These are phyloP conservation scores for Amanita rimosa DNA, from an alignment of 768 basidiomycete species.

Conservation along the genomic window DNA sequence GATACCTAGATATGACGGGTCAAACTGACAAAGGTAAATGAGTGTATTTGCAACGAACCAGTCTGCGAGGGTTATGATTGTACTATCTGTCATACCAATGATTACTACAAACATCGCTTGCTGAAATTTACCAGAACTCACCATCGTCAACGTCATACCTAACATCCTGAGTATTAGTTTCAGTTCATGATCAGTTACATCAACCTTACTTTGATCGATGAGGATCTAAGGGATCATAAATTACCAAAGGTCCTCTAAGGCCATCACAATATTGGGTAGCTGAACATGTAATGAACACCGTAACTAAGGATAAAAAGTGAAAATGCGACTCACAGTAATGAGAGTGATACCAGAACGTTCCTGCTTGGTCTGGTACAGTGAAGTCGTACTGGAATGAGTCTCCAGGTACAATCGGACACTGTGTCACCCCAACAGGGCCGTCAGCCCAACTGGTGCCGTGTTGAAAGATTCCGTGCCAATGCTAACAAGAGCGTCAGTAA, in stretches of 20 bases:
- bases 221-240: constrained; percentile 29
- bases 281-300: not conserved
- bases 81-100: constrained; percentile 18
- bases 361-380: constrained; percentile 23
- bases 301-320: not conserved
- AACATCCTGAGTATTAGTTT: not conserved
- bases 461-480: constrained; percentile 23
- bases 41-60: constrained; percentile 17
- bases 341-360: constrained; percentile 33
- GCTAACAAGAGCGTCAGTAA: constrained; percentile 8
- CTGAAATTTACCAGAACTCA: constrained; percentile 6
- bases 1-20: constrained; percentile 15
- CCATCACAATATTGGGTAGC: constrained; percentile 40
- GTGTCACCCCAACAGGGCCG: constrained; percentile 22
- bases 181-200: not conserved
- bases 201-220: constrained; percentile 18
- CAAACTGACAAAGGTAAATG: not conserved
- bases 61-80: constrained; percentile 30
- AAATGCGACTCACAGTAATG: constrained; percentile 7
- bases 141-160: constrained; percentile 20
- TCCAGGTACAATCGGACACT: constrained; percentile 30
- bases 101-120: not conserved
- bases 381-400: constrained; percentile 32
- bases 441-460: constrained; percentile 17
- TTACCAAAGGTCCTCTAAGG: constrained; percentile 22